Conservation (phyloP, 371 early-diverging fungal species). For the Mortierella sp. region DNA sequence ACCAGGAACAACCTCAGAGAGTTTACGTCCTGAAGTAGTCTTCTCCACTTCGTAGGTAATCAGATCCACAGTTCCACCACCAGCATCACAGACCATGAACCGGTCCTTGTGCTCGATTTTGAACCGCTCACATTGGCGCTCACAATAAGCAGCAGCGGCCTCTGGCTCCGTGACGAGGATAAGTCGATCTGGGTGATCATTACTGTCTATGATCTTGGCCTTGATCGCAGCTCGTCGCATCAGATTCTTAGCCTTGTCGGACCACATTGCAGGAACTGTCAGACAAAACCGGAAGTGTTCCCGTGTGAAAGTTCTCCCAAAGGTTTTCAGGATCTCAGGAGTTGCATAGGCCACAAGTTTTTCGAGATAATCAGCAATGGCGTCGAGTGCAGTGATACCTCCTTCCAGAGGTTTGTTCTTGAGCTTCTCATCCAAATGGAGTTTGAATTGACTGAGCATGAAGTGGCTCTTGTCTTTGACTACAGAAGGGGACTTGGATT, state of each 20-base stretch:
- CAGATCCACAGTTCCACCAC: too few species aligned
- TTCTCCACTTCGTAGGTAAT: too few species aligned
- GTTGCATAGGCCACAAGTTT: constrained; percentile 57
- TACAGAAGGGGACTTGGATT: too few species aligned
- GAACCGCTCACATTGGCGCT: constrained; percentile 60
- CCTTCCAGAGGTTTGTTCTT: constrained; percentile 50
- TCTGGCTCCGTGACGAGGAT: too few species aligned
- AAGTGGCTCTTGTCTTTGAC: too few species aligned
- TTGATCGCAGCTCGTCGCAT: constrained; percentile 62
- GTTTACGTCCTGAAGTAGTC: too few species aligned
- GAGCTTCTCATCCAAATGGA: constrained; percentile 58
- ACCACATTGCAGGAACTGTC: constrained; percentile 65
- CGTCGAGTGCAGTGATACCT: constrained; percentile 55
- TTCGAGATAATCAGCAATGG: constrained; percentile 59
- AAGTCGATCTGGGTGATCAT: constrained; percentile 59
- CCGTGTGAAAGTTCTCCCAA: constrained; percentile 59
- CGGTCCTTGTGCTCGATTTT: too few species aligned
- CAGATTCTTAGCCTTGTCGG: constrained; percentile 59
- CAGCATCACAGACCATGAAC: too few species aligned
- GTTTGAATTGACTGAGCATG: constrained; percentile 56
- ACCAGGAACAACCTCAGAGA: too few species aligned
- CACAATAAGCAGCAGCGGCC: too few species aligned
- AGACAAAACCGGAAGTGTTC: too few species aligned
- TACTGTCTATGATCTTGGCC: constrained; percentile 59
- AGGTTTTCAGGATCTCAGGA: constrained; percentile 57